phyloP scores from a whole-genome alignment of 2,329 filamentous ascomycete species.

The Aureobasidium sp. region DNA sequence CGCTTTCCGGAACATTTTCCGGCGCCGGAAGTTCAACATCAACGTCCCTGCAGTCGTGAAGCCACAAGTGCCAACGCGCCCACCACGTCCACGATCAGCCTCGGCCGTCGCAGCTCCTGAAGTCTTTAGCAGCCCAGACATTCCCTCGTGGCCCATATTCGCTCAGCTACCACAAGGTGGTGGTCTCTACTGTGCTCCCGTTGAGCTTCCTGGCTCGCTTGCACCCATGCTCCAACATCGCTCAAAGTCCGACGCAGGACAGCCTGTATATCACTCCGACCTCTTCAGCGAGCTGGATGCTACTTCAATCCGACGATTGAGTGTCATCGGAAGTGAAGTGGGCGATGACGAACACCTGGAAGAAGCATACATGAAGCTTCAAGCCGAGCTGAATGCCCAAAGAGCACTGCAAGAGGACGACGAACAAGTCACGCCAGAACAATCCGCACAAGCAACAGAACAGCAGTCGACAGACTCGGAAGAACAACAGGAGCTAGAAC shows the following conservation, averaged over 20 bases:
- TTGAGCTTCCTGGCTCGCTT: background rate
- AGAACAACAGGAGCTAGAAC: background rate
- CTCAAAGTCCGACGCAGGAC: background rate
- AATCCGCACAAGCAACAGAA: background rate
- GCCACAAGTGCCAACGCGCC: constrained; percentile 10
- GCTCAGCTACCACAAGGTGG: background rate
- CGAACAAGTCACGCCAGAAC: background rate
- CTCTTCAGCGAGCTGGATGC: constrained; percentile 10
- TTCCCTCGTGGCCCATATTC: background rate
- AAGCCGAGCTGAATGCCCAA: background rate
- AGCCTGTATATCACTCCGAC: background rate
- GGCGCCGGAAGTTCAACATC: constrained; percentile 14
- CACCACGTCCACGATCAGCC: constrained; percentile 1
- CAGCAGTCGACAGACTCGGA: background rate
- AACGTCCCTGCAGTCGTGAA: background rate
- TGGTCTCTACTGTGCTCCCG: constrained; percentile 3
- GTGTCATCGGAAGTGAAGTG: background rate
- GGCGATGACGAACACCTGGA: background rate
- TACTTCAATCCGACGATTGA: constrained; percentile 3
- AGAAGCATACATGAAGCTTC: background rate
- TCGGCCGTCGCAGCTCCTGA: constrained; percentile 12
- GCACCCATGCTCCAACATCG: background rate
- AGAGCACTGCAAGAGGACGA: background rate
- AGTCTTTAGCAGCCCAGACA: background rate
- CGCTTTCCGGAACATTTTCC: constrained; percentile 23